Percentiles rank a stretch among this genome's conserved stretches.
These are phyloP conservation scores for Rhizophagus prolifer DNA, from an alignment of 192 early-diverging fungal species.

Conservation along the genomic window DNA sequence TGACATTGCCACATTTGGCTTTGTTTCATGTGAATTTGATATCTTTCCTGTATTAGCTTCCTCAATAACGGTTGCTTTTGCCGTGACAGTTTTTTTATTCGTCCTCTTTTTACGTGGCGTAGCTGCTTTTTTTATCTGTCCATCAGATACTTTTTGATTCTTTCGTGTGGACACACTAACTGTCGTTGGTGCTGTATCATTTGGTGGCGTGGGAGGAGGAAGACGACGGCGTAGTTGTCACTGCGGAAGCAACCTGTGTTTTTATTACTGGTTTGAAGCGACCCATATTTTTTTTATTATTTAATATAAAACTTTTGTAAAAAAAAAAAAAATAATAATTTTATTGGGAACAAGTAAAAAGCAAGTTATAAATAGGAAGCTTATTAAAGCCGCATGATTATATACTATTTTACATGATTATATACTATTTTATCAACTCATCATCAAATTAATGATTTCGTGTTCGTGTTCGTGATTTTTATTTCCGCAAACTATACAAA, in stretches of 20 bases:
- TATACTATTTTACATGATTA: too few relatives aligned
- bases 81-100: not conserved
- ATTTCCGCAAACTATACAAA: too few relatives aligned
- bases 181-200: not conserved
- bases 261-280: conserved; percentile 6
- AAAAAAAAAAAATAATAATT: not conserved
- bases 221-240: not conserved
- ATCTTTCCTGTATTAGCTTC: not conserved
- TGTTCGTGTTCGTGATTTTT: too few relatives aligned
- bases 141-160: conserved; percentile 16
- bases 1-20: not conserved
- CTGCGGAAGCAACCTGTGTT: not conserved
- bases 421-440: too few relatives aligned
- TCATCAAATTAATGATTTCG: too few relatives aligned
- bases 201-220: not conserved
- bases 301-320: not conserved
- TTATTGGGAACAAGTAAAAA: too few relatives aligned
- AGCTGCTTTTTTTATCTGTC: not conserved
- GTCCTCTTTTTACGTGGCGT: conserved; percentile 12
- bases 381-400: too few relatives aligned
- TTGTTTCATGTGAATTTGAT: conserved; percentile 3
- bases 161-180: conserved; percentile 7
- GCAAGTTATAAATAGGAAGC: too few relatives aligned
- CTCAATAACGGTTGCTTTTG: not conserved
- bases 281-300: not conserved